Conservation (phyloP, 257 asterid genomes). For the Paulownia fortunei region DNA sequence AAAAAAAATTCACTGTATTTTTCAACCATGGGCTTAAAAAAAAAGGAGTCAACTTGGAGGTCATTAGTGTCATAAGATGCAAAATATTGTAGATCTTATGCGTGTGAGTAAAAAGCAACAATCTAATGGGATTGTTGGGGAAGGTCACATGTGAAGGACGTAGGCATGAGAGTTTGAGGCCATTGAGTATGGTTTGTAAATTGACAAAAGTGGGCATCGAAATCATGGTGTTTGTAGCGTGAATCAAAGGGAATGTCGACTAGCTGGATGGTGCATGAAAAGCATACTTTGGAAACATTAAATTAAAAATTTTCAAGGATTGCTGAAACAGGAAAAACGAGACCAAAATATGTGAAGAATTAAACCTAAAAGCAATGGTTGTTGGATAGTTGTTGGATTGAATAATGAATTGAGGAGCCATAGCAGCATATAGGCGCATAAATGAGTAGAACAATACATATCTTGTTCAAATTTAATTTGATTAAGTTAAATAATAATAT, state of each 20-base stretch:
- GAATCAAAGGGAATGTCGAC: constrained; percentile 36
- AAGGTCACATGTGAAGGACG: constrained; percentile 35
- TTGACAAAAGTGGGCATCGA: constrained; percentile 33
- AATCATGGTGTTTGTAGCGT: constrained; percentile 49
- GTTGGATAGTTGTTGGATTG: neutral
- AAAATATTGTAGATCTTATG: neutral
- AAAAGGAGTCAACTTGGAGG: neutral
- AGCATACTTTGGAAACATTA: constrained; percentile 27
- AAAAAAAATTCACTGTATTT: too few species aligned
- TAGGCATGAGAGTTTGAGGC: constrained; percentile 28
- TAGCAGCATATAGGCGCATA: too few species aligned
- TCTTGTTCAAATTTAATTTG: too few species aligned
- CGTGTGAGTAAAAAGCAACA: neutral
- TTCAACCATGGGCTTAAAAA: neutral
- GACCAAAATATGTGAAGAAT: constrained; percentile 24
- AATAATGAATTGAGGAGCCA: neutral
- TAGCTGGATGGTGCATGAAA: constrained; percentile 30
- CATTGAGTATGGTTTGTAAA: constrained; percentile 30
- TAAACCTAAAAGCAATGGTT: neutral
- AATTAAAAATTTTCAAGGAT: neutral
- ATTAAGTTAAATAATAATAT: too few species aligned
- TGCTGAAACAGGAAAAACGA: constrained; percentile 13
- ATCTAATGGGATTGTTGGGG: constrained; percentile 25
- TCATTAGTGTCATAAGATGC: constrained; percentile 15
- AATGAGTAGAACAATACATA: too few species aligned